Conservation (phyloP, 345 rosid species). For the Arabidopsis arenosa region DNA sequence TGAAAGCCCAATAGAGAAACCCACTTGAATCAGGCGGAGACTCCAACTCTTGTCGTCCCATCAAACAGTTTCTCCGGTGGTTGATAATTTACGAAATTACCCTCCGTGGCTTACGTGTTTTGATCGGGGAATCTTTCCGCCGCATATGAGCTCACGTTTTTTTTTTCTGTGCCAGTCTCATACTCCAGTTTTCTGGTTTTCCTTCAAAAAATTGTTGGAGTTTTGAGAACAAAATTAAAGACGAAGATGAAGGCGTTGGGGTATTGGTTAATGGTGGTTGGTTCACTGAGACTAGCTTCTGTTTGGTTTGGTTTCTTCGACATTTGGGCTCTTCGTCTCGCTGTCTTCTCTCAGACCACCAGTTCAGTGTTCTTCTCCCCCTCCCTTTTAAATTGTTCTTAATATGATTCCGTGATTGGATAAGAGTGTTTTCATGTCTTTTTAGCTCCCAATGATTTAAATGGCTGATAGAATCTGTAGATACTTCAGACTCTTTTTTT, state of each 20-base stretch:
- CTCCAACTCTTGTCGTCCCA: neutral
- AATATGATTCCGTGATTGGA: neutral
- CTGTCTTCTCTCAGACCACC: constrained; percentile 80
- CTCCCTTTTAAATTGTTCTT: neutral
- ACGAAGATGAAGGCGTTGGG: constrained; percentile 79
- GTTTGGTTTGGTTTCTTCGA: constrained; percentile 97
- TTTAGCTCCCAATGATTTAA: neutral
- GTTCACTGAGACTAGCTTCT: constrained; percentile 82
- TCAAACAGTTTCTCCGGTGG: neutral
- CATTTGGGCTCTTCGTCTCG: constrained; percentile 89
- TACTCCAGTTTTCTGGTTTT: neutral
- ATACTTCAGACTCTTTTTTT: constrained; percentile 1
- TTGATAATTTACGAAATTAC: neutral
- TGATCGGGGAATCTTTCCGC: neutral
- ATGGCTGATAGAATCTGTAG: constrained; percentile 13
- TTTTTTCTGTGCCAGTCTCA: neutral
- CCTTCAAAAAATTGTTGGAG: too few relatives aligned
- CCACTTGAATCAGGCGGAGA: constrained; percentile 7
- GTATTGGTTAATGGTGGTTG: constrained; percentile 92
- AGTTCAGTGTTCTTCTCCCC: constrained; percentile 46
- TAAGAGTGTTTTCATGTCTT: neutral
- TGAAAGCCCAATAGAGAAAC: neutral
- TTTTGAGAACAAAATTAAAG: neutral
- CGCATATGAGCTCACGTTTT: neutral
- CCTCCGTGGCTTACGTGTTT: neutral